Evolutionary conservation across 2,329 filamentous ascomycete genomes (phyloP).

Genomic region (Calonectria naviculata): DNA sequence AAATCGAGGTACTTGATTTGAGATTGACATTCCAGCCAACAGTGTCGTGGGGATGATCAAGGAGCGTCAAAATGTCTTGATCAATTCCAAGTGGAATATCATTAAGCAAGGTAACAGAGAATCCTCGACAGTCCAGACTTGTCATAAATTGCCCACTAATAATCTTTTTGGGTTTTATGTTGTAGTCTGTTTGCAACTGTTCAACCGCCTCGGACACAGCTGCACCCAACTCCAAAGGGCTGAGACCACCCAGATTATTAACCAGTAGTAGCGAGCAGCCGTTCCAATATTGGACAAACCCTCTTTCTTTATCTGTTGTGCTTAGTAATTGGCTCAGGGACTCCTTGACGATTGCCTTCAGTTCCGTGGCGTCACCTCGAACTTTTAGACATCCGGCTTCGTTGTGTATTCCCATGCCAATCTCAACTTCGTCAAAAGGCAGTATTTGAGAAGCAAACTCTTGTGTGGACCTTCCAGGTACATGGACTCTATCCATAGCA

Average conservation of each 20-base stretch:
- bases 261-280: constrained; percentile 46
- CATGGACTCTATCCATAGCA: background rate
- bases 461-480: background rate
- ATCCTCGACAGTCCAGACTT: constrained; percentile 77
- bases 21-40: background rate
- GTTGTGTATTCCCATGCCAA: background rate
- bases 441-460: background rate
- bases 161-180: constrained; percentile 56
- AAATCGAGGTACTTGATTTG: background rate
- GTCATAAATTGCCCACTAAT: constrained; percentile 71
- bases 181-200: constrained; percentile 15
- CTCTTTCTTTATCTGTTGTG: constrained; percentile 62
- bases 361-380: background rate
- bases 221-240: constrained; percentile 32
- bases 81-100: background rate
- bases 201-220: constrained; percentile 29
- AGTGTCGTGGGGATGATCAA: background rate
- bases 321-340: constrained; percentile 36
- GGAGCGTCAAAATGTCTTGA: background rate
- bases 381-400: background rate
- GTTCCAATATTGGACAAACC: constrained; percentile 57
- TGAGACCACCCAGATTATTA: constrained; percentile 36
- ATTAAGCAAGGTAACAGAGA: constrained; percentile 66
- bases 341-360: background rate
- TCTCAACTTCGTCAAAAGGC: background rate